A percentile compares a stretch with the other conserved stretches of the same genome.
phyloP scores from a whole-genome alignment of 2,329 filamentous ascomycete genomes.

The Magnaporthiopsis poae region DNA sequence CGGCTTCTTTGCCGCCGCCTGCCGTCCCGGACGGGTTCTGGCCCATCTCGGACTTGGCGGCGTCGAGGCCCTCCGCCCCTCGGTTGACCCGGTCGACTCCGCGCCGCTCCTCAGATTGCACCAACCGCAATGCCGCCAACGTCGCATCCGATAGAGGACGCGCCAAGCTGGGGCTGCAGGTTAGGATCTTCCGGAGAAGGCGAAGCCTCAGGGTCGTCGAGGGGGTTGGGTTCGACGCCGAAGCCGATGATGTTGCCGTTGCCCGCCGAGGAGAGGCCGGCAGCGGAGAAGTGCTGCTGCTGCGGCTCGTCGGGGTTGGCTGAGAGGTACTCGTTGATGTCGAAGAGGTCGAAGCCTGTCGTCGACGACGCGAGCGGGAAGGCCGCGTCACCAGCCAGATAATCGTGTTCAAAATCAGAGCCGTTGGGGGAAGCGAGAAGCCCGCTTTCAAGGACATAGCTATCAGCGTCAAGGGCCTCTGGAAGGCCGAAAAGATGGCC shows the following conservation, averaged over 20 bases:
- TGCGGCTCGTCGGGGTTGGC: conserved; percentile 3
- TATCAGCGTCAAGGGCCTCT: conserved; percentile 61
- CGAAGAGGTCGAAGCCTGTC: conserved; percentile 26
- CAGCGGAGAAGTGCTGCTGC: conserved; percentile 16
- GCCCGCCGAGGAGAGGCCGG: conserved; percentile 22
- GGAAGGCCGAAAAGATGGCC: conserved; percentile 58
- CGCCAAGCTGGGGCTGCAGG: conserved; percentile 65
- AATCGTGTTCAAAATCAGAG: conserved; percentile 56
- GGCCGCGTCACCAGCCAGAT: conserved; percentile 53
- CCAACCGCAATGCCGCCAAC: conserved; percentile 63
- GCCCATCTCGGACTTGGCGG: neutral
- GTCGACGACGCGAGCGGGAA: conserved; percentile 29
- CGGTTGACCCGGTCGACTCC: conserved; percentile 31
- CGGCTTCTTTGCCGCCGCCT: neutral
- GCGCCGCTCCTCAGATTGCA: conserved; percentile 42
- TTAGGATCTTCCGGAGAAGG: conserved; percentile 55
- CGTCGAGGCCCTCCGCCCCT: conserved; percentile 1
- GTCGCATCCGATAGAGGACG: conserved; percentile 65
- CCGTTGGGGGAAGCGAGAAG: conserved; percentile 64
- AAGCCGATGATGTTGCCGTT: conserved; percentile 35
- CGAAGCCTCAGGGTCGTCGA: conserved; percentile 51
- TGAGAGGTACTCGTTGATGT: conserved; percentile 40
- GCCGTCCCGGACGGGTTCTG: neutral
- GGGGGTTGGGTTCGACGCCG: conserved; percentile 42
- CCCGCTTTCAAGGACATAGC: conserved; percentile 66